phyloP scores from a whole-genome alignment of 2,329 filamentous ascomycete species.

The Phaeosphaeria sp. region DNA sequence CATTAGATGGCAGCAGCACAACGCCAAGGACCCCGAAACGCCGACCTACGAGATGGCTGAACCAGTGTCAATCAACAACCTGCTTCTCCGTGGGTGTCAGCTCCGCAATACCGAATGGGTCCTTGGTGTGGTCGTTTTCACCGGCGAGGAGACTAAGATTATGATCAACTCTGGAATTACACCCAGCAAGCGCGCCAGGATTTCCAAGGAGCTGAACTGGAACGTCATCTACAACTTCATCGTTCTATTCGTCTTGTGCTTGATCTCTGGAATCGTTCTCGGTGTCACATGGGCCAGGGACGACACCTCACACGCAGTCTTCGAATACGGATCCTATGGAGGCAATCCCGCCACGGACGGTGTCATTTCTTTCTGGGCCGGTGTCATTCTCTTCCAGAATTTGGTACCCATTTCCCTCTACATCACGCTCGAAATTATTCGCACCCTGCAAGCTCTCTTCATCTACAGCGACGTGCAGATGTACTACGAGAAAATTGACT shows the following conservation, averaged over 20 bases:
- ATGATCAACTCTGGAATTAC: constrained; percentile 99
- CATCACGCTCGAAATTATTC: constrained; percentile 95
- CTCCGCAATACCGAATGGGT: constrained; percentile 96
- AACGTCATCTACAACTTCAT: constrained; percentile 97
- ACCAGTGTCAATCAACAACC: constrained; percentile 91
- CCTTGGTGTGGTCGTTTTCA: constrained; percentile 90
- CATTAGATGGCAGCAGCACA: constrained; percentile 81
- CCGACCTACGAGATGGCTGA: constrained; percentile 82
- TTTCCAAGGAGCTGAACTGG: constrained; percentile 93
- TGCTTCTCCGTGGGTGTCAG: constrained; percentile 91
- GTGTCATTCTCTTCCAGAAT: constrained; percentile 94
- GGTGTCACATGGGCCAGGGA: constrained; percentile 80
- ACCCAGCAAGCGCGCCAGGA: constrained; percentile 88
- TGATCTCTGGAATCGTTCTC: constrained; percentile 83
- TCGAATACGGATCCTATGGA: constrained; percentile 86
- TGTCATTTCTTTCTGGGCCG: constrained; percentile 96
- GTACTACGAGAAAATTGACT: constrained; percentile 95
- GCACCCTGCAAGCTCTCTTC: constrained; percentile 91
- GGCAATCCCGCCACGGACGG: constrained; percentile 77
- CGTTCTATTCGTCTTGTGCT: constrained; percentile 87
- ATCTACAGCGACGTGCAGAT: constrained; percentile 96
- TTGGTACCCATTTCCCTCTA: constrained; percentile 98
- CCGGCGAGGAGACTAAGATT: constrained; percentile 95
- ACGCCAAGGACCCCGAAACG: constrained; percentile 67
- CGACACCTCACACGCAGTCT: constrained; percentile 77